These are phyloP conservation scores for Monosporozyma aquatica DNA, from an alignment of 805 yeast genomes.

Conservation along the genomic window DNA sequence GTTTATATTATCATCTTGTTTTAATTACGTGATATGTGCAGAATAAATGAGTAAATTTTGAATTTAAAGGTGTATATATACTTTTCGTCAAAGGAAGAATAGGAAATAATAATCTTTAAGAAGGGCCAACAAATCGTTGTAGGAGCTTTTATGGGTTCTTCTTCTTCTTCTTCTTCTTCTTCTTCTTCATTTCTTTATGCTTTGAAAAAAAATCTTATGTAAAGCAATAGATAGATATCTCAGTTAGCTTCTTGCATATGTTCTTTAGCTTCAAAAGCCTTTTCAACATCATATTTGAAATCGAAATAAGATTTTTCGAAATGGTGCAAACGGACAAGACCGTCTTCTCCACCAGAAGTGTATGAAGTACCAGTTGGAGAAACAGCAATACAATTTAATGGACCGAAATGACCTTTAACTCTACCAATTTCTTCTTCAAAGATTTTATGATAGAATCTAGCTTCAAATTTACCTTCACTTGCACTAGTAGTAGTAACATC, in stretches of 20 bases:
- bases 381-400: slow-evolving; percentile 84
- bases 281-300: slow-evolving; percentile 85
- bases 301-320: slow-evolving; percentile 91
- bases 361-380: slow-evolving; percentile 91
- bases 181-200: too few species aligned
- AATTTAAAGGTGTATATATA: not conserved
- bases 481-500: slow-evolving; percentile 96
- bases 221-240: not conserved
- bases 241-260: slow-evolving; percentile 22
- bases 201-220: too few species aligned
- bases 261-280: slow-evolving; percentile 49
- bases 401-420: slow-evolving; percentile 98
- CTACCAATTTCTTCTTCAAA: slow-evolving; percentile 95
- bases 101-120: too few species aligned
- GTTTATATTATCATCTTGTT: slow-evolving; percentile 1
- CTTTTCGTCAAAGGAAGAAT: not conserved
- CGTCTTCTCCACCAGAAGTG: slow-evolving; percentile 99
- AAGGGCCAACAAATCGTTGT: too few species aligned
- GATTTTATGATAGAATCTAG: slow-evolving; percentile 89
- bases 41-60: slow-evolving; percentile 1
- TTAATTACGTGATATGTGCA: slow-evolving; percentile 1
- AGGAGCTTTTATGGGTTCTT: not conserved
- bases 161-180: too few species aligned
- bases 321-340: slow-evolving; percentile 86
- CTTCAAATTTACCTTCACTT: slow-evolving; percentile 92